These are phyloP conservation scores for Strobilomyces echinocephalus DNA, from an alignment of 768 basidiomycete genomes.

Conservation along the genomic window DNA sequence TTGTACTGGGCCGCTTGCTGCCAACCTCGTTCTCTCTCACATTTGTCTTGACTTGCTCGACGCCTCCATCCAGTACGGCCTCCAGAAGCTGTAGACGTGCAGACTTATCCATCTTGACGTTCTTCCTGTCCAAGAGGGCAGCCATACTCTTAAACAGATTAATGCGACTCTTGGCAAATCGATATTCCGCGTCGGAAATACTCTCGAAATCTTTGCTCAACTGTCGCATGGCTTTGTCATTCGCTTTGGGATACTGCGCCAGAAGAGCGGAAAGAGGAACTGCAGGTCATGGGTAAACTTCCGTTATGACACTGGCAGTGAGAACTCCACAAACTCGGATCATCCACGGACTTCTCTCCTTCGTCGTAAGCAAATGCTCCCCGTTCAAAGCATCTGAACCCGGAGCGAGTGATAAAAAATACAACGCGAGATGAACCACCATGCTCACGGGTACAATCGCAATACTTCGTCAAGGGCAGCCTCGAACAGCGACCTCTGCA, in stretches of 20 bases:
- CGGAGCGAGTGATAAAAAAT: not conserved
- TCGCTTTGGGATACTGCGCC: conserved; percentile 13
- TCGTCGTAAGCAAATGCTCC: conserved; percentile 4
- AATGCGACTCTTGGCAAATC: conserved; percentile 14
- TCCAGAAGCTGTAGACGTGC: not conserved
- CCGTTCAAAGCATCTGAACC: conserved; percentile 15
- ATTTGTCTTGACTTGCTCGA: conserved; percentile 3
- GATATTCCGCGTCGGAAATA: conserved; percentile 13
- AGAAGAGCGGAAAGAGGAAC: conserved; percentile 10
- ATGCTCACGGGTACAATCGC: conserved; percentile 23
- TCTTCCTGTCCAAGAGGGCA: not conserved
- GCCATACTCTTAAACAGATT: conserved; percentile 4
- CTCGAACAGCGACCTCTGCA: conserved; percentile 21
- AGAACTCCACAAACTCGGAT: conserved; percentile 4
- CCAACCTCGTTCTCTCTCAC: not conserved
- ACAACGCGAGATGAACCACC: not conserved
- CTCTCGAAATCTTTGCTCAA: not conserved
- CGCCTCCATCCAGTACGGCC: conserved; percentile 3
- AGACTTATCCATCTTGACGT: not conserved
- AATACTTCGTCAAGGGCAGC: conserved; percentile 21
- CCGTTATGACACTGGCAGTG: not conserved
- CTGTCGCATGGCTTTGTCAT: not conserved
- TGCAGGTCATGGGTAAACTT: not conserved
- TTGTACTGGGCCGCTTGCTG: not conserved
- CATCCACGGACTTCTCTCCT: not conserved